Evolutionary conservation across 2,329 filamentous ascomycete genomes (phyloP), one percentile per base, ranked within the genome.

Genomic region (Ceratocystis harringtonii): DNA sequence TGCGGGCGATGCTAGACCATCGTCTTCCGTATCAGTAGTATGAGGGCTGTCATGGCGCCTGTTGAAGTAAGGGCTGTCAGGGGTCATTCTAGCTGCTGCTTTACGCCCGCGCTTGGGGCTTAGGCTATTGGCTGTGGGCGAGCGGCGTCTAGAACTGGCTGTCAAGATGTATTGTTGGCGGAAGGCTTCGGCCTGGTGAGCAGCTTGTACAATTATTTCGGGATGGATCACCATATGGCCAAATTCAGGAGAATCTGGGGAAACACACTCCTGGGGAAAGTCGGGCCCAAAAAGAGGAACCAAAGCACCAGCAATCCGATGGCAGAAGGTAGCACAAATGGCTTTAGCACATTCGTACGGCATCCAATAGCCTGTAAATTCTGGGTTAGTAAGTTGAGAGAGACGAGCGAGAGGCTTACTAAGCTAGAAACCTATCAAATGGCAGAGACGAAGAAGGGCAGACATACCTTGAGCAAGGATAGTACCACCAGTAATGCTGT

Each of bases 401-500:
- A 10, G 8, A 36, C 32, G 8, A 10, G 32, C 10, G 17, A 6
- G 28, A 0, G 22, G 45, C 25, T 69, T 68, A 68, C 43, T 65
- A 62, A 64, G 64, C 48, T 70, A 65, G 69, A 55, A n/a, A 55
- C n/a, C 25, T 55, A 57, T 69, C 60, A 57, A 3, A 62, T 36
- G 32, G 10, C 32, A 36, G 32, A 36, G 32, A 10, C 32, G 44
- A 66, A 61, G 61, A 44, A 41, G 28, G 61, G 43, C 30, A 48
- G 76, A 68, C 76, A 62, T 78, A 91, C 90, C 92, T 84, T 99
- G 94, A 63, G 92, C 92, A 68, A 84, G 84, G 66, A 97, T 85
- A 36, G 91, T 86, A 5, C 94, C 94, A 30, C 94, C 94, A 0
- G 94, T 99, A 73, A 97, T 95, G 74, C 90, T 96, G 73, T 95